Conservation (phyloP, 169 alveolate genomes). For the Toxoplasma gondii region DNA sequence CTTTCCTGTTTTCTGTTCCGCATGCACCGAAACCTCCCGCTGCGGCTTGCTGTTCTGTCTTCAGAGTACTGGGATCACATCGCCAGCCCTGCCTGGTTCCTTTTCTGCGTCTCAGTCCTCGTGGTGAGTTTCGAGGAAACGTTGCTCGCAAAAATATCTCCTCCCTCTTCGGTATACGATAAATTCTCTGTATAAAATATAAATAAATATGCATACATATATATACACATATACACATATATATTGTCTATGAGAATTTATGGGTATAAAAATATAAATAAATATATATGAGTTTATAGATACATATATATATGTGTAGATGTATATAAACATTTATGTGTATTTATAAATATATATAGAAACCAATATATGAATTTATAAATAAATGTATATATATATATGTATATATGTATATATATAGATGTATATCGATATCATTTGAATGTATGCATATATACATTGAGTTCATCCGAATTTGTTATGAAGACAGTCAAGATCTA, state of each 20-base stretch:
- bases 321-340: not conserved
- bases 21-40: not conserved
- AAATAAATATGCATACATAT: too few species aligned
- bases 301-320: not conserved
- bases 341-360: not conserved
- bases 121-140: not conserved
- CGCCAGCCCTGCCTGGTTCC: not conserved
- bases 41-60: not conserved
- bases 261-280: too few species aligned
- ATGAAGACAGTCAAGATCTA: too few species aligned
- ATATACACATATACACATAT: too few species aligned
- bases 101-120: not conserved
- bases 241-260: too few species aligned
- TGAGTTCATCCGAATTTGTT: too few species aligned
- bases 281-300: not conserved
- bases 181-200: too few species aligned
- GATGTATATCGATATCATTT: not conserved
- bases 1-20: not conserved
- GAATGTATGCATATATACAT: not conserved
- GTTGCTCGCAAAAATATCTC: not conserved
- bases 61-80: not conserved
- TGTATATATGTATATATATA: too few species aligned
- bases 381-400: not conserved
- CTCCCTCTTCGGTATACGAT: too few species aligned
- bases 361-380: not conserved